Percentiles rank a stretch among this genome's conserved stretches.
Conservation (phyloP, 306 rosid species). For the Malus domestica region DNA sequence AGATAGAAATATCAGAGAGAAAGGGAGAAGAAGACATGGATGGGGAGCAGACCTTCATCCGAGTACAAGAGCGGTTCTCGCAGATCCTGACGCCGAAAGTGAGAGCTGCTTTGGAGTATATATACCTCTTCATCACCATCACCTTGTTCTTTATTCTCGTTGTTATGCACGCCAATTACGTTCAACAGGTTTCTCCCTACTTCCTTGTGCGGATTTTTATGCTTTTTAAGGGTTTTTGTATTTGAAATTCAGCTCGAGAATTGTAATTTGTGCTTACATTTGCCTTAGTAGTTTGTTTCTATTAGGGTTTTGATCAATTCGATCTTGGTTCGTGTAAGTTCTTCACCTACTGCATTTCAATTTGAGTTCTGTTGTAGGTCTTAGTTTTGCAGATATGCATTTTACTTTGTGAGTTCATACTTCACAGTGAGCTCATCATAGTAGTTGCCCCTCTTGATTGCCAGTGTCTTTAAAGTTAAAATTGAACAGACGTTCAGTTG, state of each 20-base stretch:
- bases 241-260: not conserved
- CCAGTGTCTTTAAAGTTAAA: no score
- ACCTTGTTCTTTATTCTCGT: slow-evolving; percentile 89
- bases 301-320: not conserved
- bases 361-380: not conserved
- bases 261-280: not conserved
- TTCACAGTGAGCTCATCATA: not conserved
- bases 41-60: slow-evolving; percentile 93
- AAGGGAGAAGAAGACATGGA: slow-evolving; percentile 41
- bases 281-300: not conserved
- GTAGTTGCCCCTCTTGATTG: not conserved
- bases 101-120: slow-evolving; percentile 80
- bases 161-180: slow-evolving; percentile 99
- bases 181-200: slow-evolving; percentile 62
- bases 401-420: not conserved
- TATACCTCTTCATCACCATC: slow-evolving; percentile 64
- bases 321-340: not conserved
- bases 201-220: not conserved
- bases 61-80: slow-evolving; percentile 91
- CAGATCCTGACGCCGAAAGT: slow-evolving; percentile 86
- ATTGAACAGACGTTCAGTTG: no score
- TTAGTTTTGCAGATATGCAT: not conserved
- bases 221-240: slow-evolving; percentile 27
- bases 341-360: not conserved
- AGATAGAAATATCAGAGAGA: not conserved